These are phyloP conservation scores for Phytopythium montanum DNA, from an alignment of 352 stramenopile species.

Conservation along the genomic window DNA sequence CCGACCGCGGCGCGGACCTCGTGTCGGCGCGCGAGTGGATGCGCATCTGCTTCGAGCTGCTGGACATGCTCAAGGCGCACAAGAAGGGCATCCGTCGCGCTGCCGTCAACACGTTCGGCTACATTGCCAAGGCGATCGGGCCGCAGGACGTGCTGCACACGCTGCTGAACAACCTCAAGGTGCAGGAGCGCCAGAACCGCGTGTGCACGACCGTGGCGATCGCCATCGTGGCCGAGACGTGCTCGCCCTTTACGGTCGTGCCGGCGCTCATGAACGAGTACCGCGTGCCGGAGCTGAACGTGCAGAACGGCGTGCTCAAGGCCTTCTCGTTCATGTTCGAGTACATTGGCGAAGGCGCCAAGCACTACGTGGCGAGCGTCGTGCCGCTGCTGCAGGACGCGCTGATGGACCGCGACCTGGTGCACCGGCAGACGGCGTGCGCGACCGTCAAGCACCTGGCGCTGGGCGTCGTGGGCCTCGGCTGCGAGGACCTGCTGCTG, in stretches of 20 bases:
- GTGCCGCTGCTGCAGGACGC: constrained; percentile 97
- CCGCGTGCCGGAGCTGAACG: constrained; percentile 98
- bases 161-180: constrained; percentile 99
- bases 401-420: constrained; percentile 98
- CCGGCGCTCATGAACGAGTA: constrained; percentile 99
- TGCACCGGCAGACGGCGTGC: constrained; percentile 98
- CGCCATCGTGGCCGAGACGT: constrained; percentile 99
- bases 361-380: constrained; percentile 99
- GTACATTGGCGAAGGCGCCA: constrained; percentile 99
- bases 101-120: constrained; percentile 99
- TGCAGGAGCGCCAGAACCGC: constrained; percentile 98
- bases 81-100: constrained; percentile 98
- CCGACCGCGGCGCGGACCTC: constrained; percentile 96
- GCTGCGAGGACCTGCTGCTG: constrained; percentile 97
- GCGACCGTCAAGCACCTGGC: constrained; percentile 98
- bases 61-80: constrained; percentile 99
- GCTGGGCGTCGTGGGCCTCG: constrained; percentile 94
- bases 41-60: constrained; percentile 99
- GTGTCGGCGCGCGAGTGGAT: constrained; percentile 99
- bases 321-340: constrained; percentile 99
- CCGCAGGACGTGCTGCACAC: constrained; percentile 99
- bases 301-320: constrained; percentile 99
- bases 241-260: constrained; percentile 98
- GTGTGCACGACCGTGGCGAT: constrained; percentile 99
- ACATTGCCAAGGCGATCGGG: constrained; percentile 99